Evolutionary conservation across 345 rosid species (phyloP).

Genomic region (Syzygium aromaticum): DNA sequence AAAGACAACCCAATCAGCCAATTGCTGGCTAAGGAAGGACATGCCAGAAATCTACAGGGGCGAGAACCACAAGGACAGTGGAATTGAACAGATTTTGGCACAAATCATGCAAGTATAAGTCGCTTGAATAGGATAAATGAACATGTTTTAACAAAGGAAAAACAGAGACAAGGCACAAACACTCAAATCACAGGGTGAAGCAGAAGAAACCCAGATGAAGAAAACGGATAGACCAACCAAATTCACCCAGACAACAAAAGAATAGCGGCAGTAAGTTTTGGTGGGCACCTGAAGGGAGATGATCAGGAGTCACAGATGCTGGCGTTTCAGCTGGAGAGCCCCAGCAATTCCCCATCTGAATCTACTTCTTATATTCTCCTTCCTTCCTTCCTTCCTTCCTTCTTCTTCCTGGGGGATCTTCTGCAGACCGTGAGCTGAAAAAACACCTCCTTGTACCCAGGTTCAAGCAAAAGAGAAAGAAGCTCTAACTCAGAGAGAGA

Average conservation of each 20-base stretch:
- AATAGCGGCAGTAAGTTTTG: background rate
- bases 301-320: constrained; percentile 41
- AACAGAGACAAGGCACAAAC: background rate
- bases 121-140: background rate
- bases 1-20: background rate
- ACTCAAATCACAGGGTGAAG: background rate
- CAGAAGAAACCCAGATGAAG: constrained; percentile 7
- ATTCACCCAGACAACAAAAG: background rate
- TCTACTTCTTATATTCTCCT: background rate
- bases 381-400: background rate
- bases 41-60: background rate
- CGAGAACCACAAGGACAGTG: background rate
- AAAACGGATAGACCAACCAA: background rate
- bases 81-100: background rate
- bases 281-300: constrained; percentile 44
- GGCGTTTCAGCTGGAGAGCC: constrained; percentile 32
- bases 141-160: background rate
- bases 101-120: background rate
- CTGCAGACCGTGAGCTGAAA: background rate
- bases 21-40: background rate
- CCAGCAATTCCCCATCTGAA: constrained; percentile 37
- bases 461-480: background rate
- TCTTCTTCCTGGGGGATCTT: background rate
- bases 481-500: background rate
- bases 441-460: background rate